Base-by-base conservation (phyloP, 2,329 filamentous ascomycete genomes). In the Thielaviopsis punctulata region DNA sequence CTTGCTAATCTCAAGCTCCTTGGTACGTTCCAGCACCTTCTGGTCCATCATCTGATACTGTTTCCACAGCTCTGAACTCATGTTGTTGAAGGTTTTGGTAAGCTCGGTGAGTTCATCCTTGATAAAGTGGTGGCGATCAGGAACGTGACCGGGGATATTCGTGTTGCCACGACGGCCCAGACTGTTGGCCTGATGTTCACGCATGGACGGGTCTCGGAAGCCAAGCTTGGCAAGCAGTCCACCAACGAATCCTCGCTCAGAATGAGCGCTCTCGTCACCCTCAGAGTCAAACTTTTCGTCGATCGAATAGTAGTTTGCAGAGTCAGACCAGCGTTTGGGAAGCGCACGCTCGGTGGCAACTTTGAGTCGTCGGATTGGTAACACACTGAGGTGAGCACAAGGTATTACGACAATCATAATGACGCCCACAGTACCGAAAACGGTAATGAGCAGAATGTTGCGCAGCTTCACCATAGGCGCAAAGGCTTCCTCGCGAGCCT, bases 31-130 rank as follows among this genome's bases (percentile, higher is more conserved):
- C 6, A 78, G 78, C 1, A 95, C 89, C 59, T 90, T 82, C 53
- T 90, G 81, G 63, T 95, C 89, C 1, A 95, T 70, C 10, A 79
- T 80, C 25, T 81, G 79, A 61, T 95, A 95, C 61, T 95, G 88
- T 66, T 86, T 84, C 60, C 86, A 76, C 45, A 95, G 69, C 66
- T 95, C 88, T 56, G 94, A 86, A 1, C 84, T 86, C 89, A 95
- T 95, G 60, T 89, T 84, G 62, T 95, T 95, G 69, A 93, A 95
- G 0, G 86, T 93, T 39, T 70, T 71, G 0, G 85, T 92, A 13
- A 93, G 72, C 62, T 94, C 88, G 0, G 87, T 93, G 25, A 84
- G 66, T 62, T 95, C 89, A 62, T 95, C 89, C 1, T 84, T 84
- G 50, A 95, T 72, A 36, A 80, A 72, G 60, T 89, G 83, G 57